Evolutionary conservation across 164 flowering plant species (phyloP), one percentile per base, ranked within the genome.

Genomic region (Saururus chinensis): DNA sequence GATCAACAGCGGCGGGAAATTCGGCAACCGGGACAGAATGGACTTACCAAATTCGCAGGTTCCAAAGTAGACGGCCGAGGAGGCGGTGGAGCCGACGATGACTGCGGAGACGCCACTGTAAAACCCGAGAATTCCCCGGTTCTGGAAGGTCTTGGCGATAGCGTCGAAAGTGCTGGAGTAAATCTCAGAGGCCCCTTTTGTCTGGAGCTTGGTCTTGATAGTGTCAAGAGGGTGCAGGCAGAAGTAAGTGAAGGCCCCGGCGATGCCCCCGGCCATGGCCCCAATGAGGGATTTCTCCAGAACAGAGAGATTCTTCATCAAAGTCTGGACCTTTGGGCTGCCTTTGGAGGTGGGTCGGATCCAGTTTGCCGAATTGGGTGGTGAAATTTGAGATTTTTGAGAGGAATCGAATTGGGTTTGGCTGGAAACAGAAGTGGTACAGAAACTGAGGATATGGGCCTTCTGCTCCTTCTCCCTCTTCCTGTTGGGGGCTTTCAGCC

Each of bases 11-110:
- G 88, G 19, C 0, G 99, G 97, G 70, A 57, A 87, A 3, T 59
- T 52, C 8, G 69, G 76, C 0, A 87, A 16, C 64, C 79, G 83
- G 1, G 95, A 81, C 24, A 93, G 66, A 23, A 90, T 4, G 17
- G 97, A 90, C 73, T 93, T 93, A 19, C 95, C 98, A 48, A 89
- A 87, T 80, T 93, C 98, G 63, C 98, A 93, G 11, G 97, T 93
- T 9, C 97, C 99, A 57, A 93, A 93, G 68, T 93, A 93, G 7
- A 93, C 77, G 4, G 99, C 96, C 1, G 97, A 90, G 9, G 99
- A 93, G 21, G 67, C 71, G 1, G 97, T 71, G 0, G 99, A 93
- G 6, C 99, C 99, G 0, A 93, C 84, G 30, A 90, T 75, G 3
- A 87, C 97, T 0, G 99, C 99, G n/a, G 95, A 88, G 6, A 93